A percentile compares a stretch with the other conserved stretches of the same genome.
These are phyloP conservation scores for Tricholoma sp. DNA, from an alignment of 768 basidiomycete genomes.

Conservation along the genomic window DNA sequence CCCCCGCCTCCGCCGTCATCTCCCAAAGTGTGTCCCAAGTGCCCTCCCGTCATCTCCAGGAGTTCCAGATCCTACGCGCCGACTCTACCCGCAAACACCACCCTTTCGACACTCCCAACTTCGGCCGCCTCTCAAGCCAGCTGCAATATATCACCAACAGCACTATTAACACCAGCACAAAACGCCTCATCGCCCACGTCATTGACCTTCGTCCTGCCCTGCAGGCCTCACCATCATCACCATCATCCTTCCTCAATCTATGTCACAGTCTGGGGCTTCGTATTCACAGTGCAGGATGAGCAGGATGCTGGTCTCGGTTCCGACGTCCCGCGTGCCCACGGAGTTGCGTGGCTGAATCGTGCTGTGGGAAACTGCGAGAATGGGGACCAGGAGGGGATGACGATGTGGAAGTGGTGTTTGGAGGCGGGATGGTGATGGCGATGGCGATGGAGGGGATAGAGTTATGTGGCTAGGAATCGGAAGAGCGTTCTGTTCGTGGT, in stretches of 20 bases:
- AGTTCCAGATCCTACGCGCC: too few relatives aligned
- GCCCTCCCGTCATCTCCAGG: not conserved
- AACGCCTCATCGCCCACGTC: too few relatives aligned
- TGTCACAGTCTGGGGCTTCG: constrained; percentile 30
- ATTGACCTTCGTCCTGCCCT: too few relatives aligned
- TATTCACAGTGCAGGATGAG: constrained; percentile 28
- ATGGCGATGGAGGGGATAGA: too few relatives aligned
- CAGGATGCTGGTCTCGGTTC: constrained; percentile 34
- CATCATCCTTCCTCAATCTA: not conserved
- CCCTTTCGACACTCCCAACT: not conserved
- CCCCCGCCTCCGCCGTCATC: too few relatives aligned
- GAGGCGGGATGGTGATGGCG: too few relatives aligned
- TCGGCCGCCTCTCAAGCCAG: not conserved
- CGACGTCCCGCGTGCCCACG: constrained; percentile 35
- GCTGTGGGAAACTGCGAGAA: too few relatives aligned
- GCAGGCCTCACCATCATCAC: not conserved
- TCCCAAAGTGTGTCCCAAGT: too few relatives aligned
- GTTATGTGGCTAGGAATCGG: too few relatives aligned
- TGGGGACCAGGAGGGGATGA: too few relatives aligned
- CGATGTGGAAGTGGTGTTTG: too few relatives aligned
- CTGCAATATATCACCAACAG: not conserved
- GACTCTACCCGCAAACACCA: not conserved
- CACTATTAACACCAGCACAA: not conserved
- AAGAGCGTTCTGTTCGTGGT: too few relatives aligned
- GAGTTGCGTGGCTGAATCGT: constrained; percentile 28